Base-by-base conservation (phyloP, 202 grass and related monocot genomes). In the Setaria viridis region DNA sequence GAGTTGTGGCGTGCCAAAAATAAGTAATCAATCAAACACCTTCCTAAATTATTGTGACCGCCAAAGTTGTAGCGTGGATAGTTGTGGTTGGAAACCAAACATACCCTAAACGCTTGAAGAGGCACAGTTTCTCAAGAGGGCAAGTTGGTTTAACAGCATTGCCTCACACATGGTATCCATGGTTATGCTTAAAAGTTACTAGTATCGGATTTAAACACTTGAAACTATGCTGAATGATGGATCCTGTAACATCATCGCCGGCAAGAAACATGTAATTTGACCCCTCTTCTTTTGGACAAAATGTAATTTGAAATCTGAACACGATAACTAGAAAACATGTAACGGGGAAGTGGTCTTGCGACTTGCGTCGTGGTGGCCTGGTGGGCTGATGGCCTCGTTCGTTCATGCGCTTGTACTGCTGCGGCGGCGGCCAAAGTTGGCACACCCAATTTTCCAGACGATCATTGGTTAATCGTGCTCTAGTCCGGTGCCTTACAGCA, bases 391-490 rank as follows among this genome's bases (percentile, higher is more conserved):
- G 25, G 69, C 2, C 9, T 6, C 59, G 42, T 74, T 75, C 2
- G 49, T 49, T 75, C 21, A 25, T 29, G 72, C 57, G 3, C 10
- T 59, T 21, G 50, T 48, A 33, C 21, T 30, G 68, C 15, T 60
- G 20, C 55, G 4, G 57, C 57, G 17, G 42, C 82, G 48, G 7
- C 5, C 42, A 53, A 29, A 46, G 79, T 68, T 59, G 74, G 60
- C 25, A 25, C 68, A 62, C 54, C 59, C 58, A 82, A 65, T 86
- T 43, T 30, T 14, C 19, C 17, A 42, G 65, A 39, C 33, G 15
- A 77, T 66, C 4, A 78, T 60, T 70, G 48, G 69, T 75, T 14
- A 56, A 55, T 46, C 11, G 12, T 25, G 70, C 69, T 13, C 49
- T 33, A 14, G 46, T 12, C 20, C 47, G 10, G 72, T 42, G 17